phyloP scores from a whole-genome alignment of 495 filamentous ascomycete species.

The Oidiodendron maius region DNA sequence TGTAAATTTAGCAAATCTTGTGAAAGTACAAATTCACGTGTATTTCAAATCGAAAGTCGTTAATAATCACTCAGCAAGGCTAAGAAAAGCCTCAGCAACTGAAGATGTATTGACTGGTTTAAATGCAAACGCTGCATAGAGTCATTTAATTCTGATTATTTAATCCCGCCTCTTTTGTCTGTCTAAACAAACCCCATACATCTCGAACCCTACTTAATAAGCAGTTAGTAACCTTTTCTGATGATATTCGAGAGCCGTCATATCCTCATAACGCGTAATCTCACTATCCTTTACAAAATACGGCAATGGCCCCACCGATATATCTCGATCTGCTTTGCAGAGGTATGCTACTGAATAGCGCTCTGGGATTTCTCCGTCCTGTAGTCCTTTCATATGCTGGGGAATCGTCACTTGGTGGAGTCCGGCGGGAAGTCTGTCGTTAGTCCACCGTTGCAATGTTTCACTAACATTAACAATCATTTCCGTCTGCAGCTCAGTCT shows the following conservation, averaged over 20 bases:
- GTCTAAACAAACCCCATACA: too few species aligned
- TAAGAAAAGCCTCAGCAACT: too few species aligned
- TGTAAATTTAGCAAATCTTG: too few species aligned
- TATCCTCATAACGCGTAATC: not conserved
- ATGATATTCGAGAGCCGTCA: not conserved
- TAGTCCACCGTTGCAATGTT: not conserved
- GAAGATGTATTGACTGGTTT: too few species aligned
- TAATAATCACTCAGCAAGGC: too few species aligned
- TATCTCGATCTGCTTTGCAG: not conserved
- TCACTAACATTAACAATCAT: conserved; percentile 1
- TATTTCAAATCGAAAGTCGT: too few species aligned
- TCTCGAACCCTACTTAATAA: too few species aligned
- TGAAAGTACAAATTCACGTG: too few species aligned
- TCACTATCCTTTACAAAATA: not conserved
- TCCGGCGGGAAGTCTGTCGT: not conserved
- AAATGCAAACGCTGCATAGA: too few species aligned
- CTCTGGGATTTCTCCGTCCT: not conserved
- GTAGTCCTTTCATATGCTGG: not conserved
- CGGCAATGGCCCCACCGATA: not conserved
- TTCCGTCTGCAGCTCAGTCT: not conserved
- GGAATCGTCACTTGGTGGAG: not conserved
- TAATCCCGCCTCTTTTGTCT: too few species aligned
- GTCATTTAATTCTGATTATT: too few species aligned
- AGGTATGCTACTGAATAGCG: not conserved
- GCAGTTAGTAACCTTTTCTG: not conserved